phyloP scores from a whole-genome alignment of 2,329 filamentous ascomycete species.

The Lachnellula cervina region DNA sequence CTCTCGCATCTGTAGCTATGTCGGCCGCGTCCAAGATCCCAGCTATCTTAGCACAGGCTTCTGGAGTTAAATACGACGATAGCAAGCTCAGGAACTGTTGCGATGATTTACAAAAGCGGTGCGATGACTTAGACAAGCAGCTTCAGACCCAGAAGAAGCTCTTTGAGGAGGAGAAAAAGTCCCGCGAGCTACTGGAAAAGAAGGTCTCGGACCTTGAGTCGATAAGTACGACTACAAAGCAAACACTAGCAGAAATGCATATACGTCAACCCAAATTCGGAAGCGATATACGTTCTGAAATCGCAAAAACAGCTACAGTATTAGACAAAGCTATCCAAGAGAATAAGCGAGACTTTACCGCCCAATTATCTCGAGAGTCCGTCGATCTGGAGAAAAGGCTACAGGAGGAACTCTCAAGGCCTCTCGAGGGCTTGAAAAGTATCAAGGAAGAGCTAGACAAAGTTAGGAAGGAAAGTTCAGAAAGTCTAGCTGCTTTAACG shows the following conservation, averaged over 20 bases:
- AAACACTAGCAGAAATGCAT: background rate
- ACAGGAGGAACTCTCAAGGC: background rate
- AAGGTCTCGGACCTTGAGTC: background rate
- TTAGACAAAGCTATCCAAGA: background rate
- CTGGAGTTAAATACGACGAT: background rate
- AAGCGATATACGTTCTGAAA: background rate
- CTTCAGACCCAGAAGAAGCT: slow-evolving; percentile 9
- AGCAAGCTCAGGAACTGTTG: background rate
- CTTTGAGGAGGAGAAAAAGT: slow-evolving; percentile 9
- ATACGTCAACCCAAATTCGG: background rate
- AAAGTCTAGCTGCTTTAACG: background rate
- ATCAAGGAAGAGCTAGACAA: background rate
- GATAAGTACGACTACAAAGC: background rate
- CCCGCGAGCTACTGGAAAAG: background rate
- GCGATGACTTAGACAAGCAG: slow-evolving; percentile 4
- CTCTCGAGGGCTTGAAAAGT: background rate
- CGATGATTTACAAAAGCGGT: slow-evolving; percentile 6
- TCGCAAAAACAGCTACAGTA: background rate
- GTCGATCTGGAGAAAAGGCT: background rate
- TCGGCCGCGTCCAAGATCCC: slow-evolving; percentile 7
- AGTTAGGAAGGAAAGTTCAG: background rate
- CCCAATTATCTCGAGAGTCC: background rate
- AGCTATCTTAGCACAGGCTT: background rate
- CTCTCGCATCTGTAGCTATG: background rate
- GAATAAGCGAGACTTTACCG: background rate